These are phyloP conservation scores for Salix koriyanagi DNA, from an alignment of 345 rosid genomes.

Conservation along the genomic window DNA sequence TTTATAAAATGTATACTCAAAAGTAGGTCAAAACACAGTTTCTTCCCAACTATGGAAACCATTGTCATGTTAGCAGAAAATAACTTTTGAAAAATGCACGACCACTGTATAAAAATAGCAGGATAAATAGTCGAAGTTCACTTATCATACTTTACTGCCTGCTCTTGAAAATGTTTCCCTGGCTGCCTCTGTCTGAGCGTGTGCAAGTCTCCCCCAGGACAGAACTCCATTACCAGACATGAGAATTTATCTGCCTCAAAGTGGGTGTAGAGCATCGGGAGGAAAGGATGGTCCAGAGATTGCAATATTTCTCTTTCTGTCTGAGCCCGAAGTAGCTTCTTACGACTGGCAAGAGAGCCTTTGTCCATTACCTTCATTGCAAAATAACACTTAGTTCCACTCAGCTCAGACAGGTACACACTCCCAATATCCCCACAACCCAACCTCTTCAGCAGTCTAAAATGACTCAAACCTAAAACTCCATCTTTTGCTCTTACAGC, in stretches of 20 bases:
- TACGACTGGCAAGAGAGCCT: constrained; percentile 78
- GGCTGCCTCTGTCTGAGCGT: constrained; percentile 91
- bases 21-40: neutral
- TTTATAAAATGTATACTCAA: neutral
- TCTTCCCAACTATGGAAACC: neutral
- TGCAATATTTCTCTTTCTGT: constrained; percentile 90
- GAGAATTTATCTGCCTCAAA: constrained; percentile 93
- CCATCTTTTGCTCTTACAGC: constrained; percentile 69
- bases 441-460: constrained; percentile 77
- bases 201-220: constrained; percentile 93
- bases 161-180: constrained; percentile 81
- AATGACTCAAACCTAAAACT: constrained; percentile 68
- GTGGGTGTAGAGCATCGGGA: constrained; percentile 79
- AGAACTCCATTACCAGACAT: constrained; percentile 88
- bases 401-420: constrained; percentile 83
- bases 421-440: constrained; percentile 96
- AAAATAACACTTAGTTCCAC: constrained; percentile 78
- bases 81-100: constrained; percentile 2
- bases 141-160: constrained; percentile 76
- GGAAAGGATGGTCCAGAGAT: constrained; percentile 86
- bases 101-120: constrained; percentile 4
- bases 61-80: neutral
- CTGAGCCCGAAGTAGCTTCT: constrained; percentile 90
- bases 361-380: constrained; percentile 98
- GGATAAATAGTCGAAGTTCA: constrained; percentile 11